phyloP scores from a whole-genome alignment of 2,329 filamentous ascomycete species.

The Pezicula rhizophila region DNA sequence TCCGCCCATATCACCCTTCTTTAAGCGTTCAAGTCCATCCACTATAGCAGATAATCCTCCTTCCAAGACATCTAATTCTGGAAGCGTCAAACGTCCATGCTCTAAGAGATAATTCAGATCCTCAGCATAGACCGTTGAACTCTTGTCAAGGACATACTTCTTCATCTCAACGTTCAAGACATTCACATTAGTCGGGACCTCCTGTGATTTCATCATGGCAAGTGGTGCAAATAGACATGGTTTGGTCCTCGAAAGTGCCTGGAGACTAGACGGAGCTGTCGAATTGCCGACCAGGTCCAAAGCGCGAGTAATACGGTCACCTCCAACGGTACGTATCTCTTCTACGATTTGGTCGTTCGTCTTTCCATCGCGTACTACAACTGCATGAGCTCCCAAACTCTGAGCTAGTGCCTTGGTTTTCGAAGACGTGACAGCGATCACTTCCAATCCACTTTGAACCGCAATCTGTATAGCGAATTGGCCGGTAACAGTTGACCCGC shows the following conservation, averaged over 20 bases:
- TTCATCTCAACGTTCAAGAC: constrained; percentile 35
- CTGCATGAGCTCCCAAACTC: constrained; percentile 28
- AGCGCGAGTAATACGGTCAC: constrained; percentile 26
- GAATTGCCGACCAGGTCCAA: constrained; percentile 33
- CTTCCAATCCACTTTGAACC: constrained; percentile 26
- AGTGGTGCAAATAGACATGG: constrained; percentile 29
- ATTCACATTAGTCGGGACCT: constrained; percentile 25
- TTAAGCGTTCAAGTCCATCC: constrained; percentile 28
- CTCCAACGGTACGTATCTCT: constrained; percentile 25
- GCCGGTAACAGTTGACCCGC: constrained; percentile 35
- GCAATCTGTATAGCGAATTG: constrained; percentile 36
- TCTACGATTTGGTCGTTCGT: constrained; percentile 27
- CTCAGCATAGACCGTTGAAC: constrained; percentile 23
- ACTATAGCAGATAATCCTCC: constrained; percentile 29
- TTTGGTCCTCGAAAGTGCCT: constrained; percentile 21
- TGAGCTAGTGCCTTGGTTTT: constrained; percentile 25
- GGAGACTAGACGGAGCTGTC: constrained; percentile 26
- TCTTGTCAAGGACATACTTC: constrained; percentile 30
- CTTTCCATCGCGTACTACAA: constrained; percentile 30
- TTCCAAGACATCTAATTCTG: constrained; percentile 27
- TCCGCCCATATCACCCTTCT: constrained; percentile 28
- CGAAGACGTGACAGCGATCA: constrained; percentile 31
- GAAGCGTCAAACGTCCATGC: constrained; percentile 23
- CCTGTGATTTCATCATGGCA: constrained; percentile 27
- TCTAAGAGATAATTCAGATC: constrained; percentile 28